phyloP scores from a whole-genome alignment of 2,329 filamentous ascomycete genomes.

The Ophiostoma himal-ulmi region DNA sequence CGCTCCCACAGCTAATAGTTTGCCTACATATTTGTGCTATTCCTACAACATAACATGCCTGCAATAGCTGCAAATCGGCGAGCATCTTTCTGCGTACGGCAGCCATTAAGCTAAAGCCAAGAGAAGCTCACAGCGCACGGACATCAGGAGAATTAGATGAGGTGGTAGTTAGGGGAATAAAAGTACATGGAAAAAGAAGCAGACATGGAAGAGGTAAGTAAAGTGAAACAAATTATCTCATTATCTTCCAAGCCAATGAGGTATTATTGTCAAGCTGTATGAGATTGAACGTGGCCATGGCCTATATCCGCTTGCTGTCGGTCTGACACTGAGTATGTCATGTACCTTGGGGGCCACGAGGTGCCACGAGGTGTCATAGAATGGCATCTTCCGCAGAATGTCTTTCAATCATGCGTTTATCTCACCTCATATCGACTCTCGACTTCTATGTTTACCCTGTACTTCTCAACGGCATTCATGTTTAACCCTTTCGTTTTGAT shows the following conservation, averaged over 20 bases:
- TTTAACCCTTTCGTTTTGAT: neutral
- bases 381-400: neutral
- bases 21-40: neutral
- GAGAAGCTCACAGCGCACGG: neutral
- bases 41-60: neutral
- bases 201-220: neutral
- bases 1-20: neutral
- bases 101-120: conserved; percentile 11
- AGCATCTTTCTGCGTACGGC: neutral
- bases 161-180: neutral
- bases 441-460: neutral
- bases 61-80: neutral
- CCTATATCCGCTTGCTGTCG: neutral
- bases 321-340: neutral
- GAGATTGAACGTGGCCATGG: neutral
- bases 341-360: neutral
- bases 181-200: neutral
- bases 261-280: neutral
- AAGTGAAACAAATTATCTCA: neutral
- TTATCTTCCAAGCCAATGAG: neutral
- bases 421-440: neutral
- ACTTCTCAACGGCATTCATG: neutral
- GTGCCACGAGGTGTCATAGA: neutral
- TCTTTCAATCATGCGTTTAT: neutral
- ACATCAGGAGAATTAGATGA: neutral